Evolutionary conservation across 2,329 filamentous ascomycete genomes (phyloP), one percentile per base, ranked within the genome.

Genomic region (Fusarium phyllophilum): DNA sequence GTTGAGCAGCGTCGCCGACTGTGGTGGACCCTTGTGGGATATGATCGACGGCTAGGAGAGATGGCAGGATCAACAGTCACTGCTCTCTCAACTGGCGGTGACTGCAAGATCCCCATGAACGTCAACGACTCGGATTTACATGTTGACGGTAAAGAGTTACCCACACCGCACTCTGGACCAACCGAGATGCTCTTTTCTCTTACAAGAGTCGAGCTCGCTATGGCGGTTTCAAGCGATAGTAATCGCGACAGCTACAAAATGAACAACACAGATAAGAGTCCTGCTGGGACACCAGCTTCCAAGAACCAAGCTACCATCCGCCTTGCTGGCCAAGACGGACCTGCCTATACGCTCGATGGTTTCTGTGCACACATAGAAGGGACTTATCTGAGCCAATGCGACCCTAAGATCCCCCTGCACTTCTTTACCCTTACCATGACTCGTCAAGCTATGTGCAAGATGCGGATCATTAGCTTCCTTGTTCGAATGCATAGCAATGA

Each of bases 1-100:
- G 87, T 89, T 8, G 92, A 94, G 81, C 88, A 93, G 81, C 88
- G 92, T n/a, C 88, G 92, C 56, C 86, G 92, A 42, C 83, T 94
- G 4, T 94, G 92, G 92, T 94, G 92, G 92, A 89, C 90, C 38
- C 84, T 95, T 22, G 86, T 92, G 20, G 85, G 89, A 33, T 92
- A 93, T 73, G 93, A 95, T 79, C 86, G 88, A 68, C 90, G 92
- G 29, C 88, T 93, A 42, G 87, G 90, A 64, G 92, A 94, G 79
- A 88, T 94, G 80, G 87, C 89, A 8, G 88, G 89, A 55, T 89
- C 87, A 24, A 85, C 86, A 39, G 86, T 90, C 61, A 90, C 88
- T 9, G 88, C 87, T 1, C 83, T 90, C 33, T 88, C 87, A 2
- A 87, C 83, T 41, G 84, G 84, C 15, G 84, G 85, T 15, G 88